phyloP scores from a whole-genome alignment of 164 flowering plant species.

The Vitis amurensis region DNA sequence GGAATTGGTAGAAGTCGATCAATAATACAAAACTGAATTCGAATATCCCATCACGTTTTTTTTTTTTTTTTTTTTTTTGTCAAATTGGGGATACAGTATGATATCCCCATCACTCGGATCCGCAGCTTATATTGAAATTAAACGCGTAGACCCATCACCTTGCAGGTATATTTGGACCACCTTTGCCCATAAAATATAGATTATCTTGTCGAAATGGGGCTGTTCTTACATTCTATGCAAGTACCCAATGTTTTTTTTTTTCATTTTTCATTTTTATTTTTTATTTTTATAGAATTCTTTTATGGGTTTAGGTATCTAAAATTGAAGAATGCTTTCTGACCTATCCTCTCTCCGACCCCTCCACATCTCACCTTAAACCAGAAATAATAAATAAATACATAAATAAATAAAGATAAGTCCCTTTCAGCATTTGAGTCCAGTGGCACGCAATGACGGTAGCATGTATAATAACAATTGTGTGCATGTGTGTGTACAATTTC shows the following conservation, averaged over 20 bases:
- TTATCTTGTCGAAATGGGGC: background rate
- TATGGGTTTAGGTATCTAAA: too few relatives aligned
- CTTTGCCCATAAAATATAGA: background rate
- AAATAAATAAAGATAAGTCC: background rate
- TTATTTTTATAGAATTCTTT: too few relatives aligned
- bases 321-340: too few relatives aligned
- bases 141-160: background rate
- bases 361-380: too few relatives aligned
- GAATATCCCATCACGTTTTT: too few relatives aligned
- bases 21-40: too few relatives aligned
- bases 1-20: too few relatives aligned
- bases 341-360: too few relatives aligned
- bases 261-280: too few relatives aligned
- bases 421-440: background rate
- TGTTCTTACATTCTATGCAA: too few relatives aligned
- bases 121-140: conserved; percentile 15
- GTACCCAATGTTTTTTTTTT: too few relatives aligned
- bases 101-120: background rate
- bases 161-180: background rate
- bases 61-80: background rate
- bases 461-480: background rate
- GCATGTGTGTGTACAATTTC: conserved; percentile 15
- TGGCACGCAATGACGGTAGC: conserved; percentile 1
- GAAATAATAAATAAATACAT: too few relatives aligned
- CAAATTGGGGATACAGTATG: background rate